Base-by-base conservation (phyloP, 305 asterid genomes). In the Rubia occidens region DNA sequence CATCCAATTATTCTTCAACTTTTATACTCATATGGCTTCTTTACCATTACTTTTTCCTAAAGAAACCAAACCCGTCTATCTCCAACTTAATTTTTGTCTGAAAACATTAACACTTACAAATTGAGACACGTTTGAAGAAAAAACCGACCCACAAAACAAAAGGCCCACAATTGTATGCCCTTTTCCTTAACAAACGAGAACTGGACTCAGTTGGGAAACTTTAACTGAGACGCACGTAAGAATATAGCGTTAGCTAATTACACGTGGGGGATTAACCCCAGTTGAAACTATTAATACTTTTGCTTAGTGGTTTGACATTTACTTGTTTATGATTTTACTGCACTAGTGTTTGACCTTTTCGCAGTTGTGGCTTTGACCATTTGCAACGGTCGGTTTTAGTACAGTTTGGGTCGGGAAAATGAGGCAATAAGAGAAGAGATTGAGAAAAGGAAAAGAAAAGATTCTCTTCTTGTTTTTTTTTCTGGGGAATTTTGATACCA, bases 241-340 rank as follows among this genome's bases (percentile, higher is more conserved):
- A 44, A 44, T 44, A 8, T 2, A 7, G 17, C 9, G 32, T 45
- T 21, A 21, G 44, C 15, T 45, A 59, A 54, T 73, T 76, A 73
- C 79, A 75, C 75, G 76, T 76, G 78, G 72, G 58, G 75, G 77
- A 58, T 75, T 71, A 74, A n/a, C 69, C 66, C 64, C 29, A 58
- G 49, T 59, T 7, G 26, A 47, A 13, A 47, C 14, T 13, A 13
- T 11, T 3, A 11, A 13, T 47, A 47, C 29, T 20, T 18, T 18
- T 24, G 17, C 4, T 64, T 21, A 53, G 71, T 61, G 80, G 67
- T 11, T 69, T 63, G 78, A 74, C 74, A 63, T 69, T 6, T 63
- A 37, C 26, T 13, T 13, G 6, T 61, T n/a, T 21, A 21, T 37
- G 44, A 29, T 67, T 61, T 49, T 26, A 56, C 26, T 39, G 15